Evolutionary conservation across 2,329 filamentous ascomycete species (phyloP).

Genomic region (Trichothecium roseum): DNA sequence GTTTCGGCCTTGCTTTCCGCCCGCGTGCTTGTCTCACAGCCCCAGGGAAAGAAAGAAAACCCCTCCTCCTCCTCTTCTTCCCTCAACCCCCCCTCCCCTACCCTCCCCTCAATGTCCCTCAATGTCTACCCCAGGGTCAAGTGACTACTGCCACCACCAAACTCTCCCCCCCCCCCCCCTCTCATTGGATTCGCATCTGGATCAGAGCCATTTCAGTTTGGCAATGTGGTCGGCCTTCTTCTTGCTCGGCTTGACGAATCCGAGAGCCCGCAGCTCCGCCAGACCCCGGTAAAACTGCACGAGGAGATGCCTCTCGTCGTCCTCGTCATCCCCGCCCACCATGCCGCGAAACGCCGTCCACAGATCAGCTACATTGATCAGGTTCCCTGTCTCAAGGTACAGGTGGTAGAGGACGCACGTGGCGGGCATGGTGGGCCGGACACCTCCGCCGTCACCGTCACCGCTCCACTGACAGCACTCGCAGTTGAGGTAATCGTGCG

Average conservation of each 20-base stretch:
- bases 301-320: conserved; percentile 47
- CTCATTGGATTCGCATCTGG: too few relatives aligned
- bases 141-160: neutral
- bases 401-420: conserved; percentile 69
- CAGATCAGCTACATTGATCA: conserved; percentile 72
- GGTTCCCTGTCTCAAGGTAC: conserved; percentile 64
- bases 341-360: conserved; percentile 67
- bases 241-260: conserved; percentile 78
- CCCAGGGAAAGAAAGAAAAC: too few relatives aligned
- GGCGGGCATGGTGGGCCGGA: conserved; percentile 54
- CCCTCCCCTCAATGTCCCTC: too few relatives aligned
- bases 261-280: conserved; percentile 75
- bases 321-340: conserved; percentile 28
- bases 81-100: too few relatives aligned
- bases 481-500: conserved; percentile 70
- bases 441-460: conserved; percentile 21
- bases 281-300: conserved; percentile 77
- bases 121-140: too few relatives aligned
- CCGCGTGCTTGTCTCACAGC: too few relatives aligned
- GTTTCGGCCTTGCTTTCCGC: too few relatives aligned
- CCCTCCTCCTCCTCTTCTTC: too few relatives aligned
- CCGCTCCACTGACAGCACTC: conserved; percentile 48
- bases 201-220: conserved; percentile 71
- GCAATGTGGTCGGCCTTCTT: conserved; percentile 89
- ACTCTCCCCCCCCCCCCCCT: too few relatives aligned